A percentile compares a stretch with the other conserved stretches of the same genome.
phyloP scores from a whole-genome alignment of 2,329 filamentous ascomycete genomes.

The Arthrobotrys iridis region DNA sequence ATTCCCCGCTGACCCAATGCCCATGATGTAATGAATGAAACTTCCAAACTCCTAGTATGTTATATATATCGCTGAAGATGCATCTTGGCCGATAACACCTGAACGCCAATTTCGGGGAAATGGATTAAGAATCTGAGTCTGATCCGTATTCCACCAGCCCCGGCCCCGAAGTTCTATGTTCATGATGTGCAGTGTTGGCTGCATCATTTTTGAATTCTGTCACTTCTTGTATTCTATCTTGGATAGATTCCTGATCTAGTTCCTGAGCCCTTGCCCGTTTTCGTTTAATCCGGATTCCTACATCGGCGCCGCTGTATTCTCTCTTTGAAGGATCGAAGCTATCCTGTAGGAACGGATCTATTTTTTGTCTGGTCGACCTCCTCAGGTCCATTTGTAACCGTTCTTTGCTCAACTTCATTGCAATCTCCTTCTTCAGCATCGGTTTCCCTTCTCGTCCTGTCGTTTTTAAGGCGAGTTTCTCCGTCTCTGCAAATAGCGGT shows the following conservation, averaged over 20 bases:
- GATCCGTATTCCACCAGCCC: slow-evolving; percentile 56
- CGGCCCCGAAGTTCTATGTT: slow-evolving; percentile 33
- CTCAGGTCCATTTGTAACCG: slow-evolving; percentile 56
- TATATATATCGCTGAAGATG: slow-evolving; percentile 14
- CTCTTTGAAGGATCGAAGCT: slow-evolving; percentile 32
- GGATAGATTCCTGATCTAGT: neutral
- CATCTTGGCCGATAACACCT: neutral
- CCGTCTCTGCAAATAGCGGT: slow-evolving; percentile 66
- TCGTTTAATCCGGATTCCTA: slow-evolving; percentile 40
- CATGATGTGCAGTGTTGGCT: neutral
- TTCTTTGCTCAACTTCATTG: slow-evolving; percentile 55
- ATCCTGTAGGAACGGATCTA: slow-evolving; percentile 58
- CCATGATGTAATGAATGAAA: neutral
- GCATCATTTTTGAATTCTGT: neutral
- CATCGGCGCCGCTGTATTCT: slow-evolving; percentile 25
- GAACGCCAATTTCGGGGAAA: neutral
- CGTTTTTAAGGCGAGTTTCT: slow-evolving; percentile 19
- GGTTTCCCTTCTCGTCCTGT: slow-evolving; percentile 32
- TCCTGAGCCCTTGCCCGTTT: slow-evolving; percentile 23
- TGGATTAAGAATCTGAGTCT: slow-evolving; percentile 42
- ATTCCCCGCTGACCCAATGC: neutral
- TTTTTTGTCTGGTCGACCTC: slow-evolving; percentile 57
- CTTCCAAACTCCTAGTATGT: slow-evolving; percentile 11
- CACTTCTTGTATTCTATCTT: neutral
- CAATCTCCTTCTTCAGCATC: slow-evolving; percentile 55